Percentiles rank a stretch among this genome's conserved stretches.
These are phyloP conservation scores for Hypoxylon sp. DNA, from an alignment of 2,329 filamentous ascomycete species.

Conservation along the genomic window DNA sequence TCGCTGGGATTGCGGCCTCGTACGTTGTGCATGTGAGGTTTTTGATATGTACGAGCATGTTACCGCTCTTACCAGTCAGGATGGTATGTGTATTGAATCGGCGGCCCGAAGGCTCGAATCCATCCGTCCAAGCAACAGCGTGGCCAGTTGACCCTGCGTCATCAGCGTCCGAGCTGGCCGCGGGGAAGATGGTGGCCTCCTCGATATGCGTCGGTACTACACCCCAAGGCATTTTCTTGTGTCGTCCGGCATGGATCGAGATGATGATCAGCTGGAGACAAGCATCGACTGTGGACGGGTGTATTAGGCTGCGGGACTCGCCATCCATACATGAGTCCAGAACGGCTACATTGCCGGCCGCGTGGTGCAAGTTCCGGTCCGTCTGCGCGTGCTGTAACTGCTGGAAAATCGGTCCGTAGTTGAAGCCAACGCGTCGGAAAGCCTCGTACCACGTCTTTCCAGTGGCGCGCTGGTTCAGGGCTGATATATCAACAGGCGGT, in stretches of 20 bases:
- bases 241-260: conserved; percentile 48
- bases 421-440: conserved; percentile 53
- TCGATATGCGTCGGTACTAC: conserved; percentile 37
- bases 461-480: conserved; percentile 43
- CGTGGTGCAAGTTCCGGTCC: conserved; percentile 47
- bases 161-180: not conserved
- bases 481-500: conserved; percentile 19
- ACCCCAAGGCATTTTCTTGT: conserved; percentile 50
- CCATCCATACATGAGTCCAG: conserved; percentile 22
- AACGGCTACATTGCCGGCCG: not conserved
- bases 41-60: conserved; percentile 40
- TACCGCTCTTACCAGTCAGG: conserved; percentile 33
- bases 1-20: conserved; percentile 43
- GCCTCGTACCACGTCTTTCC: conserved; percentile 51
- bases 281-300: conserved; percentile 56
- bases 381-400: conserved; percentile 49
- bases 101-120: conserved; percentile 23
- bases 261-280: conserved; percentile 52
- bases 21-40: conserved; percentile 43
- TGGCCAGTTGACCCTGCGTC: not conserved
- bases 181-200: conserved; percentile 21
- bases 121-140: conserved; percentile 43
- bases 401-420: conserved; percentile 56
- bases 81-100: conserved; percentile 38
- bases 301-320: conserved; percentile 56